These are phyloP conservation scores for Neurospora terricola DNA, from an alignment of 495 filamentous ascomycete genomes.

Conservation along the genomic window DNA sequence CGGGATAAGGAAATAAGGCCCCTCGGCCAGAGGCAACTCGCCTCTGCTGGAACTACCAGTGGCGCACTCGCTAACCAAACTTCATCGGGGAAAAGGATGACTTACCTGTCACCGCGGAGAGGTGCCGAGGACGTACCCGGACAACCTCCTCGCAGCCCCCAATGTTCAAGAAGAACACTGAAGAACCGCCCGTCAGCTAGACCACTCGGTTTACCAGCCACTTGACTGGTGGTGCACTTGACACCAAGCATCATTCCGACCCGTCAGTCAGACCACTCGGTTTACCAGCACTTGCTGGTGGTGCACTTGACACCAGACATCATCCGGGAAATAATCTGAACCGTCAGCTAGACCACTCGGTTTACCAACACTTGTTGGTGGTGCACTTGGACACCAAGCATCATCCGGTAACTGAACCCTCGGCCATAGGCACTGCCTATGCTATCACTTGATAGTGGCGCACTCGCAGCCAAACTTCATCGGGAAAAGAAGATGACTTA, in stretches of 20 bases:
- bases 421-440: background rate
- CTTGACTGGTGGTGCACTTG: background rate
- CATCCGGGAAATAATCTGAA: background rate
- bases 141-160: background rate
- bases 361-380: background rate
- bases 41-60: background rate
- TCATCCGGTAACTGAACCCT: background rate
- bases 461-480: background rate
- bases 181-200: background rate
- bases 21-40: background rate
- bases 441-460: background rate
- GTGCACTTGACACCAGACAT: background rate
- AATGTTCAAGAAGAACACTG: background rate
- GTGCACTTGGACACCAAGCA: background rate
- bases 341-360: background rate
- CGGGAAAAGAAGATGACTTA: background rate
- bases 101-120: background rate
- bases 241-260: background rate
- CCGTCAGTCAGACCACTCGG: background rate
- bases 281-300: background rate
- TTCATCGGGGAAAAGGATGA: background rate
- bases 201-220: background rate
- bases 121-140: background rate
- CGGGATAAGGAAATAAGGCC: background rate
- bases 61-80: background rate